These are phyloP conservation scores for Fusarium sp. DNA, from an alignment of 2,329 filamentous ascomycete species.

Conservation along the genomic window DNA sequence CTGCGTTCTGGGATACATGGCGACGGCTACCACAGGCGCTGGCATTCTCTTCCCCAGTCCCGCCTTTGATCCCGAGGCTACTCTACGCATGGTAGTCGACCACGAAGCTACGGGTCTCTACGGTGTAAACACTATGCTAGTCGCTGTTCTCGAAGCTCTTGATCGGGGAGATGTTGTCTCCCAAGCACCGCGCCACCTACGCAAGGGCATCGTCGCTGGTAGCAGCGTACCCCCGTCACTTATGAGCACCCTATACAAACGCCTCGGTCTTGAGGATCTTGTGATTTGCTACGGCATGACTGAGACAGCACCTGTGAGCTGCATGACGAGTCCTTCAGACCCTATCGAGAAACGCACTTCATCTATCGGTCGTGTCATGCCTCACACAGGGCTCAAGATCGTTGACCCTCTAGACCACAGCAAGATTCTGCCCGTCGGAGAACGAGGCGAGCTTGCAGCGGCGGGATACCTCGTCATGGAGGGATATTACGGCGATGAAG, in stretches of 20 bases:
- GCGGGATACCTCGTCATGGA: conserved; percentile 91
- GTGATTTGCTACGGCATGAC: conserved; percentile 99
- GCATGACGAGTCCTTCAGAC: conserved; percentile 86
- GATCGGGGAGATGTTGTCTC: conserved; percentile 54
- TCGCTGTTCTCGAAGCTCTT: conserved; percentile 85
- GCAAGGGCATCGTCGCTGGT: conserved; percentile 93
- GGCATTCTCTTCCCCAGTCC: conserved; percentile 88
- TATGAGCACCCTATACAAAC: conserved; percentile 80
- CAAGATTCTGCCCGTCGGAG: conserved; percentile 70
- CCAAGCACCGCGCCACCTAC: conserved; percentile 59
- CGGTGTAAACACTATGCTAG: conserved; percentile 95
- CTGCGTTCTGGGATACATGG: conserved; percentile 93
- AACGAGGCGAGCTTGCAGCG: conserved; percentile 84
- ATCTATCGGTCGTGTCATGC: conserved; percentile 83
- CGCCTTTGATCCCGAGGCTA: conserved; percentile 83
- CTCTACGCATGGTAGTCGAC: conserved; percentile 69
- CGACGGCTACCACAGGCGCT: conserved; percentile 83
- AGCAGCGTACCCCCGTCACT: conserved; percentile 85
- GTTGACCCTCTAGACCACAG: conserved; percentile 75
- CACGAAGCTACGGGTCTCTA: conserved; percentile 76
- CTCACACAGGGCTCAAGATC: conserved; percentile 82
- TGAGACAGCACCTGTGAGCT: conserved; percentile 82
- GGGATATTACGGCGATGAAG: conserved; percentile 85
- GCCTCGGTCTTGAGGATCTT: conserved; percentile 81
- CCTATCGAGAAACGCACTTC: conserved; percentile 78